These are phyloP conservation scores for Colletotrichum ledebouriae DNA, from an alignment of 2,329 filamentous ascomycete species.

Conservation along the genomic window DNA sequence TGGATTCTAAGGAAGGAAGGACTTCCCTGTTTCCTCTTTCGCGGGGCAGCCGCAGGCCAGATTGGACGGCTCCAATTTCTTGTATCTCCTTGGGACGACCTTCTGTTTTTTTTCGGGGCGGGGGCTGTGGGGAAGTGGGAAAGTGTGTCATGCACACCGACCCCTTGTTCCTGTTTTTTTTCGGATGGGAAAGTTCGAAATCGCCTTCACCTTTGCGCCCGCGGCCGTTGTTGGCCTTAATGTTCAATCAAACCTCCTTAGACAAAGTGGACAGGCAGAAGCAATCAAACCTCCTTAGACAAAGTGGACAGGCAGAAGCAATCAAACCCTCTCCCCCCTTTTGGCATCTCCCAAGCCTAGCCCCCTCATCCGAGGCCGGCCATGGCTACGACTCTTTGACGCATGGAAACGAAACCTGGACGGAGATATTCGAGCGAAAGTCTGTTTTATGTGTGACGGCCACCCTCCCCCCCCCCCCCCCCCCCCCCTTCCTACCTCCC, in stretches of 20 bases:
- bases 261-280: conserved; percentile 36
- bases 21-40: not conserved
- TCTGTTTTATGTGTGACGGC: conserved; percentile 35
- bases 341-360: conserved; percentile 13
- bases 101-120: not conserved
- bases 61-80: not conserved
- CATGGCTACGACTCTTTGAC: conserved; percentile 29
- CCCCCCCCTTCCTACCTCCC: not conserved
- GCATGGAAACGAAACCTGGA: conserved; percentile 32
- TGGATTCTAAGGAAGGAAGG: conserved; percentile 55
- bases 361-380: not conserved
- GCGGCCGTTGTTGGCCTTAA: conserved; percentile 36
- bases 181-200: conserved; percentile 28
- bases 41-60: conserved; percentile 20
- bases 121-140: conserved; percentile 18
- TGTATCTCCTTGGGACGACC: conserved; percentile 23
- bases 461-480: too few relatives aligned
- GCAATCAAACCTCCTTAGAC: conserved; percentile 36
- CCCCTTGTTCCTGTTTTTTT: conserved; percentile 13
- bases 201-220: conserved; percentile 24
- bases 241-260: conserved; percentile 29
- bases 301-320: conserved; percentile 32
- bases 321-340: conserved; percentile 32
- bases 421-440: conserved; percentile 38
- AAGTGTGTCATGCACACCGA: not conserved